phyloP scores from a whole-genome alignment of 140 eudicot genomes.

The Anethum foeniculum region DNA sequence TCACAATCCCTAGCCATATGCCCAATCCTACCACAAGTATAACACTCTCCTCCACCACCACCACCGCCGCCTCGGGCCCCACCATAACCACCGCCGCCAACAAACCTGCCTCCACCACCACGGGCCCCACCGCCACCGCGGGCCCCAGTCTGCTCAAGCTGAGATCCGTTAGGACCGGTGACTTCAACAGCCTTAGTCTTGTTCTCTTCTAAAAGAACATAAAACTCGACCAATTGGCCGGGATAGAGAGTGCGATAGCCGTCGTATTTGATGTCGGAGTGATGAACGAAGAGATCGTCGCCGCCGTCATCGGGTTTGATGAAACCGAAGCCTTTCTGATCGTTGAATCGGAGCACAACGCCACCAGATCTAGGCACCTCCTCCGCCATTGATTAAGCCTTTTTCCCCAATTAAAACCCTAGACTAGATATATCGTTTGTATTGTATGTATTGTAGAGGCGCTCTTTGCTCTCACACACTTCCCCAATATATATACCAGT shows the following conservation, averaged over 20 bases:
- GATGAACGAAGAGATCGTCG: constrained; percentile 87
- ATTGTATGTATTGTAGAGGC: neutral
- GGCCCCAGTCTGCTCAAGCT: neutral
- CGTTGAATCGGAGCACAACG: constrained; percentile 44
- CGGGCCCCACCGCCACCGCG: constrained; percentile 17
- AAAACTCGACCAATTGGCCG: constrained; percentile 63
- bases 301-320: constrained; percentile 67
- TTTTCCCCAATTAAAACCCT: neutral
- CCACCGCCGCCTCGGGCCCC: neutral
- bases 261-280: constrained; percentile 53
- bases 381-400: constrained; percentile 43
- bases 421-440: neutral
- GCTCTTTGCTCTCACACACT: neutral
- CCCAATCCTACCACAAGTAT: constrained; percentile 7
- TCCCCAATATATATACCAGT: neutral
- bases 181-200: constrained; percentile 56
- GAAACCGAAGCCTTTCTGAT: constrained; percentile 71
- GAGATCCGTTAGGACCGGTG: neutral
- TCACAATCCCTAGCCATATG: constrained; percentile 11
- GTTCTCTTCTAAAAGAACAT: constrained; percentile 29
- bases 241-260: constrained; percentile 48
- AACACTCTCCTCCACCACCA: constrained; percentile 26
- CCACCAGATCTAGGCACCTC: constrained; percentile 42
- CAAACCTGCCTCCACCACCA: neutral
- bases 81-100: neutral